Evolutionary conservation across 306 rosid species (phyloP).

Genomic region (Myrica gale): DNA sequence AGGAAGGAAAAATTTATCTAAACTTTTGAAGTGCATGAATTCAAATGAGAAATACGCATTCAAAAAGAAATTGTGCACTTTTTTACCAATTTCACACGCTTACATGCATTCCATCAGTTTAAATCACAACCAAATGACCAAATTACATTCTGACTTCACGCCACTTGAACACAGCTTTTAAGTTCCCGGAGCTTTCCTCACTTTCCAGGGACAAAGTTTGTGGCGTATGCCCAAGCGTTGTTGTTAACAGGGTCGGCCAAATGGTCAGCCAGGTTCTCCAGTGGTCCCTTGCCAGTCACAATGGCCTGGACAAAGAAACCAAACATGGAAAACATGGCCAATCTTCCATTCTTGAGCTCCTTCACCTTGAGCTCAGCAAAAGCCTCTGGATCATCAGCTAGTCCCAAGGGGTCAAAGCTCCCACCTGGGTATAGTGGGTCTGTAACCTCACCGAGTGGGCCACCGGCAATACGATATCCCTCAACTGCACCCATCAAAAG

Average conservation of each 20-base stretch:
- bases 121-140: not conserved
- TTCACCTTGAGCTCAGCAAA: slow-evolving; percentile 11
- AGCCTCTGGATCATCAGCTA: slow-evolving; percentile 11
- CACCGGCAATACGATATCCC: not conserved
- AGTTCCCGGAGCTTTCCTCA: not conserved
- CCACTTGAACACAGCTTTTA: not conserved
- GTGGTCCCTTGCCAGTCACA: slow-evolving; percentile 24
- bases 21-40: too few species aligned
- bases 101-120: not conserved
- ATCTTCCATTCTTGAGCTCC: slow-evolving; percentile 19
- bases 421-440: not conserved
- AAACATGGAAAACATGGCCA: slow-evolving; percentile 26
- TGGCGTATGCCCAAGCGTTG: slow-evolving; percentile 22
- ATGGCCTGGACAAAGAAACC: slow-evolving; percentile 27
- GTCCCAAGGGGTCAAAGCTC: not conserved
- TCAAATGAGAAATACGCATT: not conserved
- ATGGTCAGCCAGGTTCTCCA: slow-evolving; percentile 25
- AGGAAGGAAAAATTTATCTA: too few species aligned
- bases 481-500: not conserved
- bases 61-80: not conserved
- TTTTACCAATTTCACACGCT: not conserved
- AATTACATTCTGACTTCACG: not conserved
- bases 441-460: not conserved
- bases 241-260: slow-evolving; percentile 24
- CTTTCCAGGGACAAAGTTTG: slow-evolving; percentile 29